Evolutionary conservation across 179 eudicot genomes (phyloP).

Genomic region (Carnegiea gigantea): DNA sequence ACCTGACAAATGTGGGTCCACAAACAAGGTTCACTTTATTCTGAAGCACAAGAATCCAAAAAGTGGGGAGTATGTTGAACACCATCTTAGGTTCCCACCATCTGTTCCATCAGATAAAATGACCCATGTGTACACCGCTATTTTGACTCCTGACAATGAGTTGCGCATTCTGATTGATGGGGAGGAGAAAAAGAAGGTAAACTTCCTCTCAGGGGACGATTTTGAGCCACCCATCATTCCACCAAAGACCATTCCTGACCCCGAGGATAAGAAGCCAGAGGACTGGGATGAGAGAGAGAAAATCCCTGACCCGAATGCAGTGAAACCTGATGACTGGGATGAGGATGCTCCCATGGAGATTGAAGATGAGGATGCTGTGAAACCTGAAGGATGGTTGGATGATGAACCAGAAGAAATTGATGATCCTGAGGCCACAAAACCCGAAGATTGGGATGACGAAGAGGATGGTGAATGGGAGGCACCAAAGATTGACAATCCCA

Average conservation of each 20-base stretch:
- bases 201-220: conserved; percentile 63
- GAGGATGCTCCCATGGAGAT: conserved; percentile 95
- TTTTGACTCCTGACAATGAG: conserved; percentile 68
- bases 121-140: conserved; percentile 80
- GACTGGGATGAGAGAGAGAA: conserved; percentile 93
- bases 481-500: conserved; percentile 82
- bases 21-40: conserved; percentile 93
- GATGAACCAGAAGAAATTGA: conserved; percentile 87
- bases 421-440: conserved; percentile 90
- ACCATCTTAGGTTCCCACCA: conserved; percentile 79
- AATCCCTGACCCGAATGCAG: conserved; percentile 74
- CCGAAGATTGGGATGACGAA: conserved; percentile 97
- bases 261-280: conserved; percentile 84
- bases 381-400: conserved; percentile 96
- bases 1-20: conserved; percentile 91
- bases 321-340: conserved; percentile 92
- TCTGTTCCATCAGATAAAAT: conserved; percentile 82
- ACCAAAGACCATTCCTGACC: conserved; percentile 85
- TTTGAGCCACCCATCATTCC: conserved; percentile 89
- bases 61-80: conserved; percentile 73
- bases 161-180: conserved; percentile 72
- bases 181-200: conserved; percentile 84
- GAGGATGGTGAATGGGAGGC: conserved; percentile 98
- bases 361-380: conserved; percentile 76
- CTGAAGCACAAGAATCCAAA: conserved; percentile 91